phyloP scores from a whole-genome alignment of 331 rosid species.

The Quercus phellos region DNA sequence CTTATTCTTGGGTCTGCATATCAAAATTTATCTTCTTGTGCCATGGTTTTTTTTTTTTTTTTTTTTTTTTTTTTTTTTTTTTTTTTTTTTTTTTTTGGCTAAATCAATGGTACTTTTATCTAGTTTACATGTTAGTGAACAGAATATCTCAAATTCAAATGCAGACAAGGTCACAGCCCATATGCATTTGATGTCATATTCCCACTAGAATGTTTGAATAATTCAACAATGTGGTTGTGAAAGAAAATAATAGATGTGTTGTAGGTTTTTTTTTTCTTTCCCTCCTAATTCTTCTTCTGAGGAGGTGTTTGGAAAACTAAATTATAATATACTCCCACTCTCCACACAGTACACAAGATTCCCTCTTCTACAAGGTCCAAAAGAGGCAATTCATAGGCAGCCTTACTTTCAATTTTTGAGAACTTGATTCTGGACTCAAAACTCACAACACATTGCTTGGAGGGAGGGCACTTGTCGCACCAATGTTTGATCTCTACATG shows the following conservation, averaged over 20 bases:
- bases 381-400: too few relatives aligned
- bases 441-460: too few relatives aligned
- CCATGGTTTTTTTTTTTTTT: background rate
- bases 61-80: too few relatives aligned
- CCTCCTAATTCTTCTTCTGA: background rate
- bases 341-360: too few relatives aligned
- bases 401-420: background rate
- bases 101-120: slow-evolving; percentile 30
- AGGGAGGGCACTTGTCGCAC: too few relatives aligned
- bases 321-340: too few relatives aligned
- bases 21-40: slow-evolving; percentile 35
- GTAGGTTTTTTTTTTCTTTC: background rate
- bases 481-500: too few relatives aligned
- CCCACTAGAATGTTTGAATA: background rate
- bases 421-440: background rate
- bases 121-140: background rate
- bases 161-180: background rate
- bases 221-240: background rate
- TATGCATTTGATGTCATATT: background rate
- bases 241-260: background rate
- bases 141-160: background rate
- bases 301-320: too few relatives aligned
- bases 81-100: too few relatives aligned
- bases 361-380: too few relatives aligned
- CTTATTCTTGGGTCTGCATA: slow-evolving; percentile 35